Conservation (phyloP, 1,284 basidiomycete species). For the Entoloma clypeatum region DNA sequence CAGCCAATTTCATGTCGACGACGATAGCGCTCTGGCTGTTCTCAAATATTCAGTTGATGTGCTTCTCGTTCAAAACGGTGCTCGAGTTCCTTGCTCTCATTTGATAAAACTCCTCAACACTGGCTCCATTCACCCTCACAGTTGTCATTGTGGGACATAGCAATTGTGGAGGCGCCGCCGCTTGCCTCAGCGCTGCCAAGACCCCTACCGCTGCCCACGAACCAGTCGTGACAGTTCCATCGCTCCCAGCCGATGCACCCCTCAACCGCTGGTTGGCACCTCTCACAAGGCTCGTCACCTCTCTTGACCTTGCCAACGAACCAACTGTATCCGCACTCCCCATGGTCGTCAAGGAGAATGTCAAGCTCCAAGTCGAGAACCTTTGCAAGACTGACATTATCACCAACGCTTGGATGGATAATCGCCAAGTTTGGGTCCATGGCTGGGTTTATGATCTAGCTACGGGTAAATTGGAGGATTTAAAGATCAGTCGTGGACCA, state of each 20-base stretch:
- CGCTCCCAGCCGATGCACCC: conserved; percentile 40
- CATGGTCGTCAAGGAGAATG: conserved; percentile 71
- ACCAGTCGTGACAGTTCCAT: conserved; percentile 32
- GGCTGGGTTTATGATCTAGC: conserved; percentile 84
- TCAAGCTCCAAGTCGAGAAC: conserved; percentile 73
- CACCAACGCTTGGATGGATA: conserved; percentile 63
- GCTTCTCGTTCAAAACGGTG: conserved; percentile 82
- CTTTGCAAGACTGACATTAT: conserved; percentile 64
- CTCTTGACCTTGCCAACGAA: conserved; percentile 42
- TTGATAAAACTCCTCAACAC: conserved; percentile 29
- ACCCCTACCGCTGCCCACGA: conserved; percentile 26
- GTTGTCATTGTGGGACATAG: conserved; percentile 83
- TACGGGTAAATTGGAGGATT: conserved; percentile 67
- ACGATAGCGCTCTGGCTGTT: conserved; percentile 76
- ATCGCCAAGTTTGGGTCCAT: conserved; percentile 71
- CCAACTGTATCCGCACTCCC: conserved; percentile 45
- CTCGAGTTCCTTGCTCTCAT: conserved; percentile 32
- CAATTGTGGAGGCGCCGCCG: conserved; percentile 74
- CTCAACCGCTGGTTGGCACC: conserved; percentile 73
- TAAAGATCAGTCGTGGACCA: conserved; percentile 52
- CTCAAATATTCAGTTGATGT: conserved; percentile 78
- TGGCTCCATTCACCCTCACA: conserved; percentile 29
- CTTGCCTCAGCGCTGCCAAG: conserved; percentile 48
- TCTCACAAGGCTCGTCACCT: conserved; percentile 54
- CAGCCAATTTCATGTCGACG: conserved; percentile 78